A percentile compares a stretch with the other conserved stretches of the same genome.
Conservation (phyloP, 75 land plant species). For the Gnetum montanum region DNA sequence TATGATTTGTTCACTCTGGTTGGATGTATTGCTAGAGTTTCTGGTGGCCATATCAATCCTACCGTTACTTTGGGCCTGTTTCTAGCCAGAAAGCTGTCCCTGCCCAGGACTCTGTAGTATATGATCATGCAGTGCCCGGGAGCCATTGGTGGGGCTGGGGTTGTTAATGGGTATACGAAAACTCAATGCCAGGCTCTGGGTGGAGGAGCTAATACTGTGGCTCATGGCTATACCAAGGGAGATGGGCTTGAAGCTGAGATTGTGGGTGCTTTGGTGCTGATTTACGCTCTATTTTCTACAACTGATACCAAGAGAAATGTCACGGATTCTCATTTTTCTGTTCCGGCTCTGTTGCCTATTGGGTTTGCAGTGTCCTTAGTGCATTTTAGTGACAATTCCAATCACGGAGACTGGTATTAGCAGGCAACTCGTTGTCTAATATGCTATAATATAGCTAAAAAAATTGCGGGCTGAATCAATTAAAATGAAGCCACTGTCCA, state of each 20-base stretch:
- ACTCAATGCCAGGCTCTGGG: slow-evolving; percentile 8
- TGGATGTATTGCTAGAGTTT: slow-evolving; percentile 51
- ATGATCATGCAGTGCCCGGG: slow-evolving; percentile 41
- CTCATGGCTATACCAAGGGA: slow-evolving; percentile 37
- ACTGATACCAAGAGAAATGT: slow-evolving; percentile 42
- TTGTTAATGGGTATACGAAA: slow-evolving; percentile 33
- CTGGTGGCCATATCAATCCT: slow-evolving; percentile 40
- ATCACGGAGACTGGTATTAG: slow-evolving; percentile 35
- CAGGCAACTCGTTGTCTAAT: too few species aligned
- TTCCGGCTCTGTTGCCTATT: slow-evolving; percentile 36
- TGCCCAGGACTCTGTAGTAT: slow-evolving; percentile 20
- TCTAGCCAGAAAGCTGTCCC: slow-evolving; percentile 19
- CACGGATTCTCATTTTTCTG: slow-evolving; percentile 35
- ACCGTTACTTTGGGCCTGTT: slow-evolving; percentile 30
- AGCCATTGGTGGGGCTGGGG: slow-evolving; percentile 30
- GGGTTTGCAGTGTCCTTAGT: slow-evolving; percentile 38
- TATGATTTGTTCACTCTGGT: slow-evolving; percentile 56
- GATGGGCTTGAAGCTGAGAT: slow-evolving; percentile 41
- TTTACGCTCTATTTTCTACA: slow-evolving; percentile 18
- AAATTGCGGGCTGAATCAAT: too few species aligned
- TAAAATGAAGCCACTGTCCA: too few species aligned
- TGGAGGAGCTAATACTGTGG: slow-evolving; percentile 27
- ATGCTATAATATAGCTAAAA: too few species aligned
- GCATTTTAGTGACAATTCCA: slow-evolving; percentile 37
- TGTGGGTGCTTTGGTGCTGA: slow-evolving; percentile 11